Evolutionary conservation across 2,329 filamentous ascomycete species (phyloP).

Genomic region (Chrysosphaeria jannelii): DNA sequence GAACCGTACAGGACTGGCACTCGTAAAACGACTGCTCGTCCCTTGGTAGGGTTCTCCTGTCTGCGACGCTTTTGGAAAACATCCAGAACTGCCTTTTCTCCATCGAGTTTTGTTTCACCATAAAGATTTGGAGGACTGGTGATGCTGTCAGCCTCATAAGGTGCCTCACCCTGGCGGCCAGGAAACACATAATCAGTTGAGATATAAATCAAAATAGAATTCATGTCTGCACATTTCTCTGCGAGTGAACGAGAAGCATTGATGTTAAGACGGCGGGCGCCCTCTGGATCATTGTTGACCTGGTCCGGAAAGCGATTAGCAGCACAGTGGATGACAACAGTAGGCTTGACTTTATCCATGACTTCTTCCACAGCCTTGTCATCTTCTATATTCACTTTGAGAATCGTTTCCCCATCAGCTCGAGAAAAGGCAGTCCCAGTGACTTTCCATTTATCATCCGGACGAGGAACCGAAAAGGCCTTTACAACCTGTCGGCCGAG

Average conservation of each 20-base stretch:
- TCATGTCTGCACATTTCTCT: slow-evolving; percentile 27
- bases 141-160: slow-evolving; percentile 35
- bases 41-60: slow-evolving; percentile 9
- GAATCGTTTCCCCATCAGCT: slow-evolving; percentile 35
- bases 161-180: slow-evolving; percentile 47
- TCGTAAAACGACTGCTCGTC: slow-evolving; percentile 37
- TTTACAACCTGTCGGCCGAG: slow-evolving; percentile 51
- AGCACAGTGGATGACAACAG: slow-evolving; percentile 60
- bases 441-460: slow-evolving; percentile 26
- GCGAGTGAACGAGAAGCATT: slow-evolving; percentile 38
- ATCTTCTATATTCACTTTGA: slow-evolving; percentile 24
- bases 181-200: slow-evolving; percentile 63
- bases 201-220: slow-evolving; percentile 41
- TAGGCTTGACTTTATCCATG: slow-evolving; percentile 29
- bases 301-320: slow-evolving; percentile 72
- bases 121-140: slow-evolving; percentile 52
- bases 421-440: slow-evolving; percentile 47
- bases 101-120: slow-evolving; percentile 28
- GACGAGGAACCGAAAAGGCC: slow-evolving; percentile 19
- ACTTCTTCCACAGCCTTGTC: slow-evolving; percentile 15
- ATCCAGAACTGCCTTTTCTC: slow-evolving; percentile 32
- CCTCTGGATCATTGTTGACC: slow-evolving; percentile 50
- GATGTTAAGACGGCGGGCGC: slow-evolving; percentile 44
- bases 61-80: slow-evolving; percentile 15
- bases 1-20: slow-evolving; percentile 66